phyloP scores from a whole-genome alignment of 768 basidiomycete genomes.

The Mycena leptocephala region DNA sequence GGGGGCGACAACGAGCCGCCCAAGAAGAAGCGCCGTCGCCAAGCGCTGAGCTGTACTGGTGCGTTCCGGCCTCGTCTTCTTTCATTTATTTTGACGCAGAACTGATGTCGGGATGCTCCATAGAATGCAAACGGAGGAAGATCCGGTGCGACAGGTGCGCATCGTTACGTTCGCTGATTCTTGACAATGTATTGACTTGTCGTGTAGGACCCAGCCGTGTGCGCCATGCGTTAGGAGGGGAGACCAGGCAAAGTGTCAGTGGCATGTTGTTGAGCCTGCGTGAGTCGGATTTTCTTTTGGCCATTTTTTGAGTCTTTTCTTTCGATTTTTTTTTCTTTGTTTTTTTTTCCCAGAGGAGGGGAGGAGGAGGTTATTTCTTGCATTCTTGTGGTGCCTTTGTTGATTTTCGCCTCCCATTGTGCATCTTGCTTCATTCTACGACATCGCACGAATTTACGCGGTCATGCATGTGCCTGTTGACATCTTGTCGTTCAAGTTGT shows the following conservation, averaged over 20 bases:
- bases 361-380: too few species aligned
- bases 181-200: background rate
- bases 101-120: slow-evolving; percentile 10
- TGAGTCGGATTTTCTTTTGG: slow-evolving; percentile 57
- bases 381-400: background rate
- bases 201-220: slow-evolving; percentile 81
- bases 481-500: too few species aligned
- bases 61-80: slow-evolving; percentile 33
- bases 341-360: too few species aligned
- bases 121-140: slow-evolving; percentile 91
- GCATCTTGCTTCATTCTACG: too few species aligned
- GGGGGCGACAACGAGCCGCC: slow-evolving; percentile 61
- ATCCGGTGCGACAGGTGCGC: slow-evolving; percentile 90
- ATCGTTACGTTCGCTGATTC: background rate
- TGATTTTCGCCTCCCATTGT: too few species aligned
- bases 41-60: slow-evolving; percentile 92
- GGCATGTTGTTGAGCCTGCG: slow-evolving; percentile 88
- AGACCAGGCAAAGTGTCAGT: slow-evolving; percentile 87
- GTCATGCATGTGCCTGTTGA: too few species aligned
- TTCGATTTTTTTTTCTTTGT: background rate
- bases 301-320: slow-evolving; percentile 1
- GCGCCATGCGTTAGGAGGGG: slow-evolving; percentile 86
- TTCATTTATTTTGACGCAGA: slow-evolving; percentile 35
- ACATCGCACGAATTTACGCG: too few species aligned
- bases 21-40: slow-evolving; percentile 88